Base-by-base conservation (phyloP, 148 eudicot genomes). In the Rhododendron ovatum region DNA sequence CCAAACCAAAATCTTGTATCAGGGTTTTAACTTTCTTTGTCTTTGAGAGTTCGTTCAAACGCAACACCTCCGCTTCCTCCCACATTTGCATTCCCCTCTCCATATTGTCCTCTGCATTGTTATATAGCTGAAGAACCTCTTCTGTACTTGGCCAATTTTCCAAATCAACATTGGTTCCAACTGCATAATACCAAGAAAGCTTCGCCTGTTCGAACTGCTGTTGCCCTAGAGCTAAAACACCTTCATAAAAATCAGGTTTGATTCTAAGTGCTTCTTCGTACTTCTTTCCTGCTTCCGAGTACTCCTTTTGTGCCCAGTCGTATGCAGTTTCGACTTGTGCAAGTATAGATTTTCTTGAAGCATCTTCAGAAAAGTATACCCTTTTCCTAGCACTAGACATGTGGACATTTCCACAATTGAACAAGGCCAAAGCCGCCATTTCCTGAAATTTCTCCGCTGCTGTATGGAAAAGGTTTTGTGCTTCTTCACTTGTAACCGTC, bases 181-280 rank as follows among this genome's bases (percentile, higher is more conserved):
- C 82, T 1, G 94, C 95, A 87, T 93, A 93, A 83, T 94, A 94
- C 98, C 98, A 95, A 77, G 95, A 90, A 43, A 95, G 96, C 85
- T 97, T 97, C 79, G 98, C 99, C 86, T 90, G 94, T 92, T 97
- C 99, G 83, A 95, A 97, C 85, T 97, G 98, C 86, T 93, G 98
- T 80, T 93, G 91, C 51, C 92, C 98, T 45, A 95, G 86, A 81
- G 99, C 99, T 61, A 95, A 86, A 78, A 91, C 86, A 3, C 91
- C 96, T 91, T 97, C 98, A 20, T 91, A 97, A 87, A 97, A 94
- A 91, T 95, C 89, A 65, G 99, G 98, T 88, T 93, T 97, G 35
- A 95, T 91, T 85, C 76, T 92, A 15, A 95, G 86, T 50, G 98
- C 95, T 88, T 93, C 98, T 87, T 95, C 91, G 55, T 97, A 97